Percentiles rank a stretch among this genome's conserved stretches.
phyloP scores from a whole-genome alignment of 306 rosid species.

The Trifolium pratense region DNA sequence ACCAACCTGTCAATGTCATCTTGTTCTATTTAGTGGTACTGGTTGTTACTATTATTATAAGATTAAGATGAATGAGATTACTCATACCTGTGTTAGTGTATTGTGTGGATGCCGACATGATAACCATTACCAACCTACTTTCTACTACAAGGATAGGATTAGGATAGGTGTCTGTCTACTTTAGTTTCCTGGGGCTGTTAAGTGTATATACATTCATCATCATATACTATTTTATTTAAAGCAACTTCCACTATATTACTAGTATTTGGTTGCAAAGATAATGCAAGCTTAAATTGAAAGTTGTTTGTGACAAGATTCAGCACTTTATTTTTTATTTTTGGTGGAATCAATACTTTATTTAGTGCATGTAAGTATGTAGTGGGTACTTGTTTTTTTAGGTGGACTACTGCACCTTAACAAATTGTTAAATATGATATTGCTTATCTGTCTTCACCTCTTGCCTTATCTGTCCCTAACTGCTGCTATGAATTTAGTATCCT shows the following conservation, averaged over 20 bases:
- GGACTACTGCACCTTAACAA: background rate
- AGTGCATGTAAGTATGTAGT: background rate
- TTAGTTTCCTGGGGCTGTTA: slow-evolving; percentile 42
- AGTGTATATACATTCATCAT: slow-evolving; percentile 60
- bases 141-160: slow-evolving; percentile 39
- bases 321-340: background rate
- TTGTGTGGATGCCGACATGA: slow-evolving; percentile 42
- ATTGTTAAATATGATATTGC: background rate
- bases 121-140: slow-evolving; percentile 43
- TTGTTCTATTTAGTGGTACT: slow-evolving; percentile 23
- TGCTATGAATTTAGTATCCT: background rate
- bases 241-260: slow-evolving; percentile 18
- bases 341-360: background rate
- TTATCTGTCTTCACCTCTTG: background rate
- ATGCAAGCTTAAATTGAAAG: slow-evolving; percentile 3
- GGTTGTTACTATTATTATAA: slow-evolving; percentile 24
- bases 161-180: slow-evolving; percentile 29
- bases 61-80: slow-evolving; percentile 40
- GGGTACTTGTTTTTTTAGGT: background rate
- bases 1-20: slow-evolving; percentile 14
- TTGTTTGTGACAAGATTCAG: background rate
- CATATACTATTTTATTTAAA: slow-evolving; percentile 46
- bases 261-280: slow-evolving; percentile 14
- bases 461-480: background rate
- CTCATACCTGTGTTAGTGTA: slow-evolving; percentile 20